phyloP scores from a whole-genome alignment of 2,329 filamentous ascomycete genomes.

The Dactylellina parvicollis region DNA sequence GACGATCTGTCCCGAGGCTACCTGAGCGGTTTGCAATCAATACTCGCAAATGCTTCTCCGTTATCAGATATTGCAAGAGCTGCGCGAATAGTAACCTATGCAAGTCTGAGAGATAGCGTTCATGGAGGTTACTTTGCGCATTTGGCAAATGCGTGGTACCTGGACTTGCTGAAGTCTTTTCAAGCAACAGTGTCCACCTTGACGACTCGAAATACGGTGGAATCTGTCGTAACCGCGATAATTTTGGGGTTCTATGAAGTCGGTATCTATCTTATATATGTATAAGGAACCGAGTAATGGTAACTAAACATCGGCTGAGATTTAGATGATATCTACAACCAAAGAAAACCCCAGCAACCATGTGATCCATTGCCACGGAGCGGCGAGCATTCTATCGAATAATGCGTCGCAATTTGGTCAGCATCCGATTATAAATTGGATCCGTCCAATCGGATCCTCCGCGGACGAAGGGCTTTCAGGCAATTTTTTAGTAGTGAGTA shows the following conservation, averaged over 20 bases:
- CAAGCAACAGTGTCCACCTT: not conserved
- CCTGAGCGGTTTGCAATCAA: not conserved
- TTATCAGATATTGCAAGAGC: constrained; percentile 4
- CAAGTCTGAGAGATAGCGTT: constrained; percentile 1
- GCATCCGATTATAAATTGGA: not conserved
- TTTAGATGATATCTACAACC: constrained; percentile 17
- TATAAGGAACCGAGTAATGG: not conserved
- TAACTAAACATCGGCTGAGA: not conserved
- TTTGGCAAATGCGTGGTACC: not conserved
- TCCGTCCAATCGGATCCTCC: not conserved
- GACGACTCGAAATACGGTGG: not conserved
- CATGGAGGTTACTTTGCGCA: constrained; percentile 2
- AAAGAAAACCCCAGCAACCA: constrained; percentile 8
- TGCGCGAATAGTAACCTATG: constrained; percentile 1
- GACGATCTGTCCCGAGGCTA: not conserved
- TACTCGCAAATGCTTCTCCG: not conserved
- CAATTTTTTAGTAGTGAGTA: constrained; percentile 1
- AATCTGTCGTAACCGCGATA: constrained; percentile 6
- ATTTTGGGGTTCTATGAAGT: constrained; percentile 15
- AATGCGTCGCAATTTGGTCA: not conserved
- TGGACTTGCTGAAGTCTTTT: constrained; percentile 15
- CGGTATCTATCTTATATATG: not conserved
- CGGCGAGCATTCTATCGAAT: constrained; percentile 11
- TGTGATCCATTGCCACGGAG: constrained; percentile 7
- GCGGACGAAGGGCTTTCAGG: not conserved